Base-by-base conservation (phyloP, 2,329 filamentous ascomycete genomes). In the Bipolaris oryzae region DNA sequence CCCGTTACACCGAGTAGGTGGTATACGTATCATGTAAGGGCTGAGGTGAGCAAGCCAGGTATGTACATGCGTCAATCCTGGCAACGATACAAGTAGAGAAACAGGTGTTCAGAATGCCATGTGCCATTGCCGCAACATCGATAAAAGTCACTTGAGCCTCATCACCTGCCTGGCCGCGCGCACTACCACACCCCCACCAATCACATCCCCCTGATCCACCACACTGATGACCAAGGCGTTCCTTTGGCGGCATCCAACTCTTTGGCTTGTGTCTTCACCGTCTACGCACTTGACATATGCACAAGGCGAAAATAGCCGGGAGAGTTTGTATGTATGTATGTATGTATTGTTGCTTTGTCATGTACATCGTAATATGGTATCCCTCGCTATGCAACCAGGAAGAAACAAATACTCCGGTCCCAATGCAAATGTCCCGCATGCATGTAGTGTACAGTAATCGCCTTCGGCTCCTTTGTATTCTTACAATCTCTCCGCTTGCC, bases 71-170 rank as follows among this genome's bases (percentile, higher is more conserved):
- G 25, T 28, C 25, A 28, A 28, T n/a, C 34, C 13, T 28, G 6
- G 5, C 10, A 15, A 15, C 13, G 1, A 45, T 9, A 15, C 20
- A 11, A 33, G 9, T 5, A 31, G 1, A 33, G 21, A 20, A 15
- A 28, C 18, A n/a, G 44, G 16, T n/a, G 10, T 16, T 41, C 7
- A 48, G 33, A 28, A 50, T 21, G 39, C 34, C 15, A 39, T 44
- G 20, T 18, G 25, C 18, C 21, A n/a, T 13, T 35, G 25, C 25
- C n/a, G 34, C 21, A 43, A 47, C 23, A 25, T 35, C 37, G 46
- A 55, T 33, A 41, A 41, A 23, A 55, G 16, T 21, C 37, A 20
- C 39, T 50, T 44, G 54, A 56, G 37, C 43, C 54, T 53, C 54
- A 57, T 33, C 23, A 41, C 28, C 23, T 34, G 33, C 42, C 21